phyloP scores from a whole-genome alignment of 75 land plant genomes.

The Sequoiadendron giganteum region DNA sequence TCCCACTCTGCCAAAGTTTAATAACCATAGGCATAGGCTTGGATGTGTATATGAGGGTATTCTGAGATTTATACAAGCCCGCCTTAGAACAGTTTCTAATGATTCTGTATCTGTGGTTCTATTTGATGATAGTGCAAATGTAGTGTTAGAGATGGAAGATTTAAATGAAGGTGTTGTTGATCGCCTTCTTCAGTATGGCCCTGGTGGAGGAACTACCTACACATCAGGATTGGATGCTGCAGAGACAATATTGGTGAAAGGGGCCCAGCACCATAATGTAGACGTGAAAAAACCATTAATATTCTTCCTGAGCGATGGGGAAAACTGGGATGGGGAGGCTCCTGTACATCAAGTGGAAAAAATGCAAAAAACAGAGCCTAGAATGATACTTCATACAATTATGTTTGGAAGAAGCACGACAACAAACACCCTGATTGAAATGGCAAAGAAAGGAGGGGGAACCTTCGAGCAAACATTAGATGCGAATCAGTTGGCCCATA shows the following conservation, averaged over 20 bases:
- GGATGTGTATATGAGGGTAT: no score
- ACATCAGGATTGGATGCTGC: conserved; percentile 7
- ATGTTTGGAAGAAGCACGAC: conserved; percentile 16
- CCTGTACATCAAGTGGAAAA: conserved; percentile 14
- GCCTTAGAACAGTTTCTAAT: no score
- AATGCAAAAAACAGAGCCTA: conserved; percentile 11
- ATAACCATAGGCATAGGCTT: no score
- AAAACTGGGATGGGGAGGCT: conserved; percentile 20
- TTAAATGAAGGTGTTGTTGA: neutral
- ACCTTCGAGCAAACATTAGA: no score
- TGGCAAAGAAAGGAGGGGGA: no score
- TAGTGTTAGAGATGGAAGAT: neutral
- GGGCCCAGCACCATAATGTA: conserved; percentile 8
- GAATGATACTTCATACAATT: conserved; percentile 24
- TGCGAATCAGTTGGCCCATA: conserved; percentile 15
- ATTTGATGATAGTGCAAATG: neutral
- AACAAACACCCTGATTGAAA: conserved; percentile 5
- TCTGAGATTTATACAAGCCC: no score
- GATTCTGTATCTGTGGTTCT: no score
- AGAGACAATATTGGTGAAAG: neutral
- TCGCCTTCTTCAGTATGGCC: conserved; percentile 8
- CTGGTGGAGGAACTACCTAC: conserved; percentile 23
- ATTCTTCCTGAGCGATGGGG: conserved; percentile 31
- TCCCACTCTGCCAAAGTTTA: no score
- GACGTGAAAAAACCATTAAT: conserved; percentile 19